Conservation (phyloP, 2,329 filamentous ascomycete genomes). For the Xylaria arbuscula region DNA sequence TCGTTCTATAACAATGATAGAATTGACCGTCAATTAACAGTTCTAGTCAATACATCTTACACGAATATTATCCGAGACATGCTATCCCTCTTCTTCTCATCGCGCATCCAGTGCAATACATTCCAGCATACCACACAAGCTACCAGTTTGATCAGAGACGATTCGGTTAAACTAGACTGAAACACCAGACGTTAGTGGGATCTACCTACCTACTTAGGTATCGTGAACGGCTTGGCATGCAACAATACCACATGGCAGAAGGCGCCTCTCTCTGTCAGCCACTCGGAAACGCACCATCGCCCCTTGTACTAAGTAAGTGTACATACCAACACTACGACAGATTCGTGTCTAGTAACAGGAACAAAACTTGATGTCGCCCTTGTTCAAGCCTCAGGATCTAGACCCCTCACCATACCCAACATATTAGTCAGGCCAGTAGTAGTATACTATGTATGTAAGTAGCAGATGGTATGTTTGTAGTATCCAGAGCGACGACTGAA, state of each 20-base stretch:
- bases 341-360: not conserved
- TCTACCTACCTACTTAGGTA: constrained; percentile 29
- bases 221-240: constrained; percentile 33
- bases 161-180: constrained; percentile 11
- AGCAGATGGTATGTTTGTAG: not conserved
- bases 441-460: too few relatives aligned
- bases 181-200: constrained; percentile 1
- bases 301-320: constrained; percentile 21
- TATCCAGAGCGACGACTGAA: not conserved
- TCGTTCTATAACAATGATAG: not conserved
- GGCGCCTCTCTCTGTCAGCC: constrained; percentile 23
- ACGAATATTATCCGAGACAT: not conserved
- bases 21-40: not conserved
- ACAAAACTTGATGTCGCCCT: not conserved
- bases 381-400: constrained; percentile 12
- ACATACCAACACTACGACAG: not conserved
- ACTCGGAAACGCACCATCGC: constrained; percentile 34
- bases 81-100: not conserved
- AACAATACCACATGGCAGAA: constrained; percentile 33
- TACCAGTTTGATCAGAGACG: constrained; percentile 15
- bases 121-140: too few relatives aligned
- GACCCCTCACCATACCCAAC: constrained; percentile 1
- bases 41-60: not conserved
- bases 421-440: not conserved
- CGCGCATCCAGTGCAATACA: too few relatives aligned